Conservation (phyloP, 257 asterid genomes). For the Coffea canephora region DNA sequence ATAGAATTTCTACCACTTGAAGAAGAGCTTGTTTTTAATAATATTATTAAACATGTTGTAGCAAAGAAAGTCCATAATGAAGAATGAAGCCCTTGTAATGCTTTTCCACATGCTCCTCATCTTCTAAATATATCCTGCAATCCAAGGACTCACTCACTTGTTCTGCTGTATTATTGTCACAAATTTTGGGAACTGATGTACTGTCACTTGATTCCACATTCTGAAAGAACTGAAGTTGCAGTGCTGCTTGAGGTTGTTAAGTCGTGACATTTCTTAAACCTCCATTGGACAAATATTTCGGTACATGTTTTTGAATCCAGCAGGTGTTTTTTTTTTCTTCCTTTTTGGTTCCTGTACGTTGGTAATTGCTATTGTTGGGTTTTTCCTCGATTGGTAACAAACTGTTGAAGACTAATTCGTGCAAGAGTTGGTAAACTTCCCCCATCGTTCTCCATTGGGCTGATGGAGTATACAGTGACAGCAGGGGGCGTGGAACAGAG, state of each 20-base stretch:
- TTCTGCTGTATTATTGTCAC: not conserved
- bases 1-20: not conserved
- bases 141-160: not conserved
- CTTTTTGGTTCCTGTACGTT: not conserved
- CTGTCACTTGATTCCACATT: not conserved
- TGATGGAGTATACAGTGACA: not conserved
- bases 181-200: not conserved
- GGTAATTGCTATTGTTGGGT: not conserved
- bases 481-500: not conserved
- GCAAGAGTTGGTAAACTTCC: not conserved
- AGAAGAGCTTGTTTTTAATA: not conserved
- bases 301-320: no score
- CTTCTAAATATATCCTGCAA: not conserved
- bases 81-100: not conserved
- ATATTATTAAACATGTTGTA: not conserved
- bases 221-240: no score
- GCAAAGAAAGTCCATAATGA: not conserved
- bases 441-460: not conserved
- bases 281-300: not conserved
- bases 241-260: not conserved
- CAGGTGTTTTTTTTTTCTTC: no score
- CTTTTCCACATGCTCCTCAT: not conserved
- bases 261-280: not conserved
- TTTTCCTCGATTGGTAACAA: not conserved
- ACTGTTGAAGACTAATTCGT: no score